These are phyloP conservation scores for Pichia sp. DNA, from an alignment of 1,139 yeast species.

Conservation along the genomic window DNA sequence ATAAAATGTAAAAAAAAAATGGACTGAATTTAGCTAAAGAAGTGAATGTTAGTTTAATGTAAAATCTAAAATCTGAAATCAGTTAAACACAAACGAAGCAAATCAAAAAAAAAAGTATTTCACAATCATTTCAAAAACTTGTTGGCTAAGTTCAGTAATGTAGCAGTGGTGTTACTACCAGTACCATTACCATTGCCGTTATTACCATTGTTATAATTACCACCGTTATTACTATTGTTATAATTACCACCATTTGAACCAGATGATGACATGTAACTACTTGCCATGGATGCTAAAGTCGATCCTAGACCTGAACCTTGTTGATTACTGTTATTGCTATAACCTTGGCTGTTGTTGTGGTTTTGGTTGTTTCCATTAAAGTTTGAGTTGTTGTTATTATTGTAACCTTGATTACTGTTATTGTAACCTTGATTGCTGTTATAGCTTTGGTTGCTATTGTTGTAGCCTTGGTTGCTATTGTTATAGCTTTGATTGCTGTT, in stretches of 20 bases:
- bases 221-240: neutral
- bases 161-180: slow-evolving; percentile 2
- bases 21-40: too few relatives aligned
- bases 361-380: neutral
- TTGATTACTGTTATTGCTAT: neutral
- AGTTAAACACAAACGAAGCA: too few relatives aligned
- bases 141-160: slow-evolving; percentile 10
- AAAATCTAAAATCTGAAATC: too few relatives aligned
- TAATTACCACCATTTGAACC: neutral
- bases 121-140: slow-evolving; percentile 4
- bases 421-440: neutral
- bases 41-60: too few relatives aligned
- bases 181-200: slow-evolving; percentile 1
- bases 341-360: neutral
- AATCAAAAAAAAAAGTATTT: too few relatives aligned
- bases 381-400: neutral
- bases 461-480: neutral
- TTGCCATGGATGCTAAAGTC: neutral
- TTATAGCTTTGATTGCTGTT: neutral
- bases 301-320: neutral
- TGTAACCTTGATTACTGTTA: neutral
- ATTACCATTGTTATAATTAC: neutral
- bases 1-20: too few relatives aligned
- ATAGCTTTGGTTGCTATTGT: neutral
- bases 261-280: neutral